Base-by-base conservation (phyloP, 352 stramenopile genomes). In the Phytophthora multivora region DNA sequence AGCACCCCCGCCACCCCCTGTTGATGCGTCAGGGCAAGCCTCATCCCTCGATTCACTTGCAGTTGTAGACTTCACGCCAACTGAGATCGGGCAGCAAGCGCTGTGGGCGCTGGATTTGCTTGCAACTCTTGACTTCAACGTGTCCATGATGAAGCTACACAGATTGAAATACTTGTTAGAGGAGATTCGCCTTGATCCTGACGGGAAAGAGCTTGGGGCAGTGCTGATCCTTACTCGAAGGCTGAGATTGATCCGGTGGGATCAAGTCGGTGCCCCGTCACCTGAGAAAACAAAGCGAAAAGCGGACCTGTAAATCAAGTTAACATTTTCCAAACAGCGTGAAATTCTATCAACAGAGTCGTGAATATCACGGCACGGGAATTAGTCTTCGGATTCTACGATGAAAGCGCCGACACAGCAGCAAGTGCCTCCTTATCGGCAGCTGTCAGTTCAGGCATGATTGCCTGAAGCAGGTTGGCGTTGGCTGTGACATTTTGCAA, bases 51-150 rank as follows among this genome's bases (percentile, higher is more conserved):
- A 56, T 7, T 75, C 71, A 2, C 65, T 90, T 7, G 71, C 80
- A 11, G 70, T 77, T 3, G 79, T 89, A 2, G 83, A 90, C 45
- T 89, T 86, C 31, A 88, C 80, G 0, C 81, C 80, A 6, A 77
- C 77, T 0, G 83, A 91, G 40, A 73, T 91, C 18, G 83, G 74
- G 2, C 83, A 91, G 51, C 80, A 83, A 41, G 77, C 79, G 12
- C 66, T 90, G n/a, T 91, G 83, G 83, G 75, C 83, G 4, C 71
- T 91, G n/a, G 83, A 91, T 39, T 53, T 90, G 46, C 69, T 91
- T 30, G 76, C 78, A 36, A 77, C 58, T 46, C 60, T 89, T 11
- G 79, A 88, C 41, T 90, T 84, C 52, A 91, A 91, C 60, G 73
- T 88, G 6, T 78, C 71, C 30, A 71, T 80, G 65, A 91, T 91